Evolutionary conservation across 805 yeast genomes (phyloP).

Genomic region (Maudiozyma serrabonitensis): DNA sequence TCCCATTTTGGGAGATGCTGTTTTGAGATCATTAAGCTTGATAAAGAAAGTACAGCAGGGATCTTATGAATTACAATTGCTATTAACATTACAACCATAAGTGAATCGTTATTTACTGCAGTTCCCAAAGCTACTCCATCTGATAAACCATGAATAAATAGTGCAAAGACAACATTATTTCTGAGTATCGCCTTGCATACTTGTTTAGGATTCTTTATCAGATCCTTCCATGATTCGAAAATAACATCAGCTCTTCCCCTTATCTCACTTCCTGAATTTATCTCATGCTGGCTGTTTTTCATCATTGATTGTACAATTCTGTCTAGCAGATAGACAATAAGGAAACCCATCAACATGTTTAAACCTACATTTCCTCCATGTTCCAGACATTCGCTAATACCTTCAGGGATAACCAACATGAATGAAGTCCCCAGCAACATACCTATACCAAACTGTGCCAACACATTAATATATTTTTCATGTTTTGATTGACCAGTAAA

Average conservation of each 20-base stretch:
- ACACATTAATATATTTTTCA: conserved; percentile 20
- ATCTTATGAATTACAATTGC: conserved; percentile 54
- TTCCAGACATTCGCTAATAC: conserved; percentile 34
- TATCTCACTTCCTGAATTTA: background rate
- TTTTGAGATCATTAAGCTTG: conserved; percentile 38
- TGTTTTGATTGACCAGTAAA: background rate
- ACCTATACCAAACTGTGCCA: conserved; percentile 47
- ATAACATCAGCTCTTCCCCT: background rate
- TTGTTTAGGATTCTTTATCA: conserved; percentile 15
- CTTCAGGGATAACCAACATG: conserved; percentile 50
- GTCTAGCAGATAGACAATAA: conserved; percentile 39
- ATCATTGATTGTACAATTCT: conserved; percentile 21
- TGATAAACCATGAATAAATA: conserved; percentile 48
- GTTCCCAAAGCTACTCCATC: conserved; percentile 61
- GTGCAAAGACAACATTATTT: conserved; percentile 46
- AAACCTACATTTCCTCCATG: conserved; percentile 35
- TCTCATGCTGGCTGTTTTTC: background rate
- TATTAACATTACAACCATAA: conserved; percentile 37
- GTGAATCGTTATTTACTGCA: conserved; percentile 32
- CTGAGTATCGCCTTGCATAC: conserved; percentile 26
- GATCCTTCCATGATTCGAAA: conserved; percentile 13
- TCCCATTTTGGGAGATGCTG: conserved; percentile 31
- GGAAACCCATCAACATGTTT: conserved; percentile 40
- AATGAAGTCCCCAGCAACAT: conserved; percentile 46
- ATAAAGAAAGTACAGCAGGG: conserved; percentile 54